Conservation (phyloP, 768 basidiomycete genomes). For the Phlegmacium glaucopus region DNA sequence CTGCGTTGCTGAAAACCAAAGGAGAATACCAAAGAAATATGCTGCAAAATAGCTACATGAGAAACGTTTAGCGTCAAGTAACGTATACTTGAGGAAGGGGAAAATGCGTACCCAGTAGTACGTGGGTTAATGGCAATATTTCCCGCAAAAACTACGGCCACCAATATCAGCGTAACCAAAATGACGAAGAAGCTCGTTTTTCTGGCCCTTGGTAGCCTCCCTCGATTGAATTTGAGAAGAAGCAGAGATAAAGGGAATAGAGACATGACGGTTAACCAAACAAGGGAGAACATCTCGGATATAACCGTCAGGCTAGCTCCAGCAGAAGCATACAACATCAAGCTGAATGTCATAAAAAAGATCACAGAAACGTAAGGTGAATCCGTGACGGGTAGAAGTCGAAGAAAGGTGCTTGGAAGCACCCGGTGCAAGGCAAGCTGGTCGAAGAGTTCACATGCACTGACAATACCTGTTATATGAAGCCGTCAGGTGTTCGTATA, state of each 20-base stretch:
- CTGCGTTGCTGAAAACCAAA: slow-evolving; percentile 46
- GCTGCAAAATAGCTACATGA: slow-evolving; percentile 53
- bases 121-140: slow-evolving; percentile 57
- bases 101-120: slow-evolving; percentile 46
- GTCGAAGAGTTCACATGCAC: slow-evolving; percentile 56
- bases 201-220: slow-evolving; percentile 44
- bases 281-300: slow-evolving; percentile 68
- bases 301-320: slow-evolving; percentile 49
- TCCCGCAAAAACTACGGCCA: slow-evolving; percentile 46
- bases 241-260: slow-evolving; percentile 61
- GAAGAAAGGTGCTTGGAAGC: slow-evolving; percentile 51
- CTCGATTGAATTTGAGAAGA: slow-evolving; percentile 62
- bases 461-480: slow-evolving; percentile 43
- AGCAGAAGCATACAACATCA: slow-evolving; percentile 54
- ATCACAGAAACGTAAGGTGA: slow-evolving; percentile 51
- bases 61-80: neutral
- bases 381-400: slow-evolving; percentile 43
- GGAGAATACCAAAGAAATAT: slow-evolving; percentile 51
- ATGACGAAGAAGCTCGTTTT: slow-evolving; percentile 40
- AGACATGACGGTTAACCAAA: slow-evolving; percentile 63
- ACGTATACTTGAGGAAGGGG: neutral
- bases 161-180: slow-evolving; percentile 38
- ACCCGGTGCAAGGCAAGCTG: slow-evolving; percentile 59
- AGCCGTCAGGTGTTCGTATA: neutral
- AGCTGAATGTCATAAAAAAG: slow-evolving; percentile 46